These are phyloP conservation scores for Nepenthes gracilis DNA, from an alignment of 148 eudicot species.

Conservation along the genomic window DNA sequence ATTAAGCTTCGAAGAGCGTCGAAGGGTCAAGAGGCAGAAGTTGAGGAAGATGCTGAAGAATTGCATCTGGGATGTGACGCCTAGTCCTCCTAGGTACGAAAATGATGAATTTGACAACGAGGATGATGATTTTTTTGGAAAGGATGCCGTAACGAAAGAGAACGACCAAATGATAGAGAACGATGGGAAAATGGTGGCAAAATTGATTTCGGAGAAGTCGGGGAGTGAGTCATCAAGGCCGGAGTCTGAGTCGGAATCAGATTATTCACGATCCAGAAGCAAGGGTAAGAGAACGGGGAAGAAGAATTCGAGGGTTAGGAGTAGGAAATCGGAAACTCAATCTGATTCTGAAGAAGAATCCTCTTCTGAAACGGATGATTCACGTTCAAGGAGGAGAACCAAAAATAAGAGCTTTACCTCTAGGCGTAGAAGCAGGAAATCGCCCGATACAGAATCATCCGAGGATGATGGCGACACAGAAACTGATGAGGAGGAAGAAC, in stretches of 20 bases:
- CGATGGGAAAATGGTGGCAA: background rate
- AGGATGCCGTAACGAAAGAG: constrained; percentile 17
- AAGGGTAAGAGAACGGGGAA: constrained; percentile 8
- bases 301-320: constrained; percentile 5
- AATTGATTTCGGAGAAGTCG: constrained; percentile 2
- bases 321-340: constrained; percentile 5
- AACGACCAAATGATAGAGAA: constrained; percentile 11
- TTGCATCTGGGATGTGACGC: constrained; percentile 61
- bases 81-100: constrained; percentile 69
- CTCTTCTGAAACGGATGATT: constrained; percentile 25
- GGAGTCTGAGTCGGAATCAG: constrained; percentile 12
- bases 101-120: constrained; percentile 30
- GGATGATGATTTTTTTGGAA: constrained; percentile 14
- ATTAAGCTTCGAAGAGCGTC: constrained; percentile 47
- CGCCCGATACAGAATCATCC: constrained; percentile 26
- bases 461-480: constrained; percentile 8
- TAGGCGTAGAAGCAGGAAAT: constrained; percentile 29
- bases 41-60: constrained; percentile 35
- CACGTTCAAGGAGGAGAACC: constrained; percentile 25
- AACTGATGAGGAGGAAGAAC: constrained; percentile 33
- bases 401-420: constrained; percentile 26
- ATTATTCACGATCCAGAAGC: constrained; percentile 8
- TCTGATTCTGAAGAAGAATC: constrained; percentile 15
- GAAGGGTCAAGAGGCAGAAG: constrained; percentile 77
- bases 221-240: background rate